Conservation (phyloP, 202 grass and related monocot genomes). For the Cymbopogon flexuosus region DNA sequence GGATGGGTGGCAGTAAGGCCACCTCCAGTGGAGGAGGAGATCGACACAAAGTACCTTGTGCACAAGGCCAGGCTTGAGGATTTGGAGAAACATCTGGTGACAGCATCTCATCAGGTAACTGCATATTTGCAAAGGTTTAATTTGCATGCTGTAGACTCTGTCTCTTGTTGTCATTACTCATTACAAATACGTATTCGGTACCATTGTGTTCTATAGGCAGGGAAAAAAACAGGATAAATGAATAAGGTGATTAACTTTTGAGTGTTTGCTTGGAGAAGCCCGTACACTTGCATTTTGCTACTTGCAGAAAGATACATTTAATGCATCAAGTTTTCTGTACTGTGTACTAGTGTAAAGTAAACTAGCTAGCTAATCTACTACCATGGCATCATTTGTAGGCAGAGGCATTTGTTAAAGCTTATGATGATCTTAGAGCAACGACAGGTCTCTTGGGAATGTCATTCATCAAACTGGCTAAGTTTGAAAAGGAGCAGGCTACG, state of each 20-base stretch:
- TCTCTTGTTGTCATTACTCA: background rate
- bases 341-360: conserved; percentile 2
- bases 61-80: conserved; percentile 71
- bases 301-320: background rate
- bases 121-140: conserved; percentile 1
- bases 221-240: background rate
- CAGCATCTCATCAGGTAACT: conserved; percentile 69
- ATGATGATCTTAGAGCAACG: conserved; percentile 71
- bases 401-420: conserved; percentile 57
- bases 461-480: conserved; percentile 82
- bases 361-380: background rate
- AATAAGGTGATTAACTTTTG: background rate
- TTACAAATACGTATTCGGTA: background rate
- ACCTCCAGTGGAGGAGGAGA: conserved; percentile 59
- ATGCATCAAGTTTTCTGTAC: conserved; percentile 6
- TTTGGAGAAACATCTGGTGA: conserved; percentile 71
- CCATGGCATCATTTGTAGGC: conserved; percentile 44
- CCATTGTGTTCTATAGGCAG: background rate
- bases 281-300: background rate
- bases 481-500: conserved; percentile 57
- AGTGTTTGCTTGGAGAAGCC: conserved; percentile 14
- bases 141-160: background rate
- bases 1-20: conserved; percentile 46
- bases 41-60: conserved; percentile 55
- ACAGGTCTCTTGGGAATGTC: conserved; percentile 76